phyloP scores from a whole-genome alignment of 257 asterid species.

The Gardenia jasminoides region DNA sequence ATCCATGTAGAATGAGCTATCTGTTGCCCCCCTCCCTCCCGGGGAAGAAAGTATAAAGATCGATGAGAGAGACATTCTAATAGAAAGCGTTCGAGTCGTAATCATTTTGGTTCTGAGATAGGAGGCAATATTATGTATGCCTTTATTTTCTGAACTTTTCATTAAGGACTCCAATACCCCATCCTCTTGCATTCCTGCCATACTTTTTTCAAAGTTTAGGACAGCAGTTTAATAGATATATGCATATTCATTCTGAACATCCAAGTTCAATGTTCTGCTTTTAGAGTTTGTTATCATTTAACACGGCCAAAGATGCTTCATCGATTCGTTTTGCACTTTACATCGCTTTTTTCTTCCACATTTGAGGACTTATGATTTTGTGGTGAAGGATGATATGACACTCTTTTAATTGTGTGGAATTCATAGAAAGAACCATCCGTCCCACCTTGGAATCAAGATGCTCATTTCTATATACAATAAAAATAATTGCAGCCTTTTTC shows the following conservation, averaged over 20 bases:
- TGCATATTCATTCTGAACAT: constrained; percentile 15
- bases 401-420: neutral
- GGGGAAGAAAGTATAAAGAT: neutral
- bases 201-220: constrained; percentile 11
- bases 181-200: neutral
- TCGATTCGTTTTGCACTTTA: neutral
- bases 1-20: neutral
- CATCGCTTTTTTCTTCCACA: constrained; percentile 1
- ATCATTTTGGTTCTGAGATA: constrained; percentile 48
- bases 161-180: constrained; percentile 11
- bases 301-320: neutral
- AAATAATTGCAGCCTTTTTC: neutral
- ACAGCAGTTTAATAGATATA: no score
- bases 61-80: constrained; percentile 21
- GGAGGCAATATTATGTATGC: constrained; percentile 38
- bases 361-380: neutral
- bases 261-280: neutral
- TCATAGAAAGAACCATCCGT: neutral
- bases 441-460: constrained; percentile 19
- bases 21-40: neutral
- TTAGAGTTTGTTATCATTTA: neutral
- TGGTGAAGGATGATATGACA: neutral
- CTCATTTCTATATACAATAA: neutral
- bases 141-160: constrained; percentile 18
- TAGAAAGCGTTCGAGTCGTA: constrained; percentile 28